phyloP scores from a whole-genome alignment of 2,329 filamentous ascomycete species.

The Trichoderma oligosporum region DNA sequence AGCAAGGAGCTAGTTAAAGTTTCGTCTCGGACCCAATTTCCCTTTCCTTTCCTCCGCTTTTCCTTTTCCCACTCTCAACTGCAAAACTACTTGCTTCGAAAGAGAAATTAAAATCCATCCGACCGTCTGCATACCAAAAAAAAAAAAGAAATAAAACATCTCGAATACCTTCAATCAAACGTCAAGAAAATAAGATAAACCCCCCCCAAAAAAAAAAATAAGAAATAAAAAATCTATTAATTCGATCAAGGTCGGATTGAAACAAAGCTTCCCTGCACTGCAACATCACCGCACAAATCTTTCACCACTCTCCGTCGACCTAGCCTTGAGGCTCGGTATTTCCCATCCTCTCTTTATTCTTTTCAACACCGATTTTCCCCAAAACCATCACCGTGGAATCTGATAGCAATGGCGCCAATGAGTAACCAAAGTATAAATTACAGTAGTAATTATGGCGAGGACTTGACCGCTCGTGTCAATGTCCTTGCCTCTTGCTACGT shows the following conservation, averaged over 20 bases:
- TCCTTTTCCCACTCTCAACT: background rate
- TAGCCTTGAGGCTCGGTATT: constrained; percentile 17
- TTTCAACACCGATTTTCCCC: background rate
- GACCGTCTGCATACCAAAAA: background rate
- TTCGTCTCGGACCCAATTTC: background rate
- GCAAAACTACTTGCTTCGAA: background rate
- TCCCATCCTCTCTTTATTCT: background rate
- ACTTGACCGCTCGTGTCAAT: constrained; percentile 61
- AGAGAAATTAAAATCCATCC: background rate
- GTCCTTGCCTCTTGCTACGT: constrained; percentile 90
- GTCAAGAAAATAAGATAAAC: background rate
- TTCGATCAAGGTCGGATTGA: background rate
- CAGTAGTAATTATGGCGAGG: constrained; percentile 75
- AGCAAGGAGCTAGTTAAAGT: constrained; percentile 5
- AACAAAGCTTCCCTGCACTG: background rate
- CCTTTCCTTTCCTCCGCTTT: constrained; percentile 2
- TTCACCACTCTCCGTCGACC: constrained; percentile 19
- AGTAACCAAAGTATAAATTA: constrained; percentile 64
- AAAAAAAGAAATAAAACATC: no score
- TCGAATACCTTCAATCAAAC: background rate
- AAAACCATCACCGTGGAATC: constrained; percentile 24
- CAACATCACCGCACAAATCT: background rate
- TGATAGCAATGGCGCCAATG: constrained; percentile 60
- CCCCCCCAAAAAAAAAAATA: no score
- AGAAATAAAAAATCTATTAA: background rate